Conservation (phyloP, 345 rosid genomes). For the Pelargonium nanum region DNA sequence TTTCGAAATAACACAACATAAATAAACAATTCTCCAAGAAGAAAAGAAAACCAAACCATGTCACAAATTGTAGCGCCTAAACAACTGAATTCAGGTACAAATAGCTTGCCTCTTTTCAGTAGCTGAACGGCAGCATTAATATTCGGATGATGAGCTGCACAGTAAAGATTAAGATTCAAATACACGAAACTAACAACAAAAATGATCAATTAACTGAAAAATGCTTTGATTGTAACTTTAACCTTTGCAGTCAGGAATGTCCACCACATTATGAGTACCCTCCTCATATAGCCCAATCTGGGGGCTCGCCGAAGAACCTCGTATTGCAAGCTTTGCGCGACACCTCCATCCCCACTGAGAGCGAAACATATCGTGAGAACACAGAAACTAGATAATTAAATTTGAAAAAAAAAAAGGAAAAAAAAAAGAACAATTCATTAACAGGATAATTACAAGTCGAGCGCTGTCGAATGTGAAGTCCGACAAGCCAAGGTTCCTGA, state of each 20-base stretch:
- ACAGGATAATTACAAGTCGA: constrained; percentile 43
- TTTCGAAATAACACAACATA: neutral
- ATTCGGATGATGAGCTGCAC: constrained; percentile 83
- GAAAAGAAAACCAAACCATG: neutral
- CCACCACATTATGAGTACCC: constrained; percentile 74
- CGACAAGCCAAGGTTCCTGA: constrained; percentile 47
- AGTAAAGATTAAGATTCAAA: constrained; percentile 2
- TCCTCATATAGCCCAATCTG: constrained; percentile 82
- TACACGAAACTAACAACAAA: neutral
- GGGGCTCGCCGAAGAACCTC: constrained; percentile 58
- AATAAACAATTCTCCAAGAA: neutral
- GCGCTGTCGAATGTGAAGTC: constrained; percentile 85
- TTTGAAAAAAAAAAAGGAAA: neutral
- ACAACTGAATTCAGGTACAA: neutral
- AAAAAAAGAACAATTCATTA: neutral
- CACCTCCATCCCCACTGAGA: constrained; percentile 90
- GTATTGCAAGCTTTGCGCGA: constrained; percentile 81
- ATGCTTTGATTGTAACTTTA: neutral
- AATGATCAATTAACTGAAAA: neutral
- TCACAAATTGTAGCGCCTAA: neutral
- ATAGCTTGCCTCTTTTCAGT: constrained; percentile 53
- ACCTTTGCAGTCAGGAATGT: constrained; percentile 87
- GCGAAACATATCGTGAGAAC: constrained; percentile 1
- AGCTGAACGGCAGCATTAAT: constrained; percentile 78
- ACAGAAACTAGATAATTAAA: constrained; percentile 9